phyloP scores from a whole-genome alignment of 148 eudicot species.

The Chenopodium formosanum region DNA sequence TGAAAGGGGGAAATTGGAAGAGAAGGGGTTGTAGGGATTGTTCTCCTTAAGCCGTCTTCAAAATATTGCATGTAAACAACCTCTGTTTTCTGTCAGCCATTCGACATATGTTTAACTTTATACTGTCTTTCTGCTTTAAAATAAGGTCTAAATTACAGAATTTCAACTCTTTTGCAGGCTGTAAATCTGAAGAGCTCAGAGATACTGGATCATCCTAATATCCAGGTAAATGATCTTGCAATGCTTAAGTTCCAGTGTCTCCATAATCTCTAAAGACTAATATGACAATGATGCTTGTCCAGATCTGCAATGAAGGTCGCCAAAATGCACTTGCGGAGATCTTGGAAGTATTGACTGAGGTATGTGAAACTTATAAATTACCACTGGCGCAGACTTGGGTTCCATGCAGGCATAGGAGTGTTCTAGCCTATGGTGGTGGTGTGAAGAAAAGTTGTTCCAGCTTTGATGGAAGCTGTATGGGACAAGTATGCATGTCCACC shows the following conservation, averaged over 20 bases:
- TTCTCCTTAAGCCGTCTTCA: neutral
- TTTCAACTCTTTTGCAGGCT: slow-evolving; percentile 62
- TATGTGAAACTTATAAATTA: slow-evolving; percentile 77
- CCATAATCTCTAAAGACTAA: slow-evolving; percentile 13
- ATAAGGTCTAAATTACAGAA: slow-evolving; percentile 30
- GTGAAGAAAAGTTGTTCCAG: slow-evolving; percentile 82
- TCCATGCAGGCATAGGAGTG: slow-evolving; percentile 82
- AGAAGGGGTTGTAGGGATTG: neutral
- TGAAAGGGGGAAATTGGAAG: neutral
- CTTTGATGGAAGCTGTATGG: slow-evolving; percentile 93
- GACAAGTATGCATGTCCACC: slow-evolving; percentile 90
- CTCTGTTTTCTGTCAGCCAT: neutral
- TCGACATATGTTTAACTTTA: neutral
- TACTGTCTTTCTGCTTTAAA: neutral
- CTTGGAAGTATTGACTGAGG: slow-evolving; percentile 69
- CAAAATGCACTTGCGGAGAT: slow-evolving; percentile 89
- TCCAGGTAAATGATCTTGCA: slow-evolving; percentile 47
- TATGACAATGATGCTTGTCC: slow-evolving; percentile 30
- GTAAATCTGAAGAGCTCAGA: slow-evolving; percentile 88
- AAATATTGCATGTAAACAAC: neutral
- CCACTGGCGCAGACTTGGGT: slow-evolving; percentile 99
- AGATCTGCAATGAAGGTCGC: slow-evolving; percentile 91
- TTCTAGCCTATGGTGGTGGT: slow-evolving; percentile 84
- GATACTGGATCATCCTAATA: slow-evolving; percentile 68
- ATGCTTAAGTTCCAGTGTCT: slow-evolving; percentile 11